These are phyloP conservation scores for Casuarina cunninghamiana DNA, from an alignment of 306 rosid species.

Conservation along the genomic window DNA sequence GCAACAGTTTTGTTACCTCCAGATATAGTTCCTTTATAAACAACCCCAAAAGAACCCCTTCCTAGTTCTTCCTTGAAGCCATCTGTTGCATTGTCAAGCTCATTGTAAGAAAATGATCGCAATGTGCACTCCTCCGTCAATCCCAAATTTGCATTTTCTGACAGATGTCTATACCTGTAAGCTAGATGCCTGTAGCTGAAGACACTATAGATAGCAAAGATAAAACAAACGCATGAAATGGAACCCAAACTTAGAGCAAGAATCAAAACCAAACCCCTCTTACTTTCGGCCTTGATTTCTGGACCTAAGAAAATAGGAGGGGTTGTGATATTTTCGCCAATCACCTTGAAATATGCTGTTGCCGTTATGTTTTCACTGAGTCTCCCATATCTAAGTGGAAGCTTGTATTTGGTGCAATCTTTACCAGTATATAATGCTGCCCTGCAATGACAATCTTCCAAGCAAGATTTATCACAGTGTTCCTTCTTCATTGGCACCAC, in stretches of 20 bases:
- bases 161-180: not conserved
- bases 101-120: conserved; percentile 19
- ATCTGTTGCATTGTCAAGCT: not conserved
- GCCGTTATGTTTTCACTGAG: not conserved
- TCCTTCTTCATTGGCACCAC: not conserved
- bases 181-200: not conserved
- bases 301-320: not conserved
- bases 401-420: not conserved
- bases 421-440: not conserved
- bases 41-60: not conserved
- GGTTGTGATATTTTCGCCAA: not conserved
- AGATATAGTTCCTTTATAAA: not conserved
- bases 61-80: conserved; percentile 1
- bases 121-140: conserved; percentile 10
- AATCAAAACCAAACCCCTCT: not conserved
- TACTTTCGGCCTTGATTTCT: not conserved
- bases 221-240: not conserved
- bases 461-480: not conserved
- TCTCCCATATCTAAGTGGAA: not conserved
- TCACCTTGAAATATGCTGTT: not conserved
- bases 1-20: not conserved
- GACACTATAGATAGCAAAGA: conserved; percentile 7
- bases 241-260: conserved; percentile 7
- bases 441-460: not conserved
- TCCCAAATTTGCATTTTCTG: conserved; percentile 11